Conservation (phyloP, 768 basidiomycete species). For the Neoboletus subvelutipes region DNA sequence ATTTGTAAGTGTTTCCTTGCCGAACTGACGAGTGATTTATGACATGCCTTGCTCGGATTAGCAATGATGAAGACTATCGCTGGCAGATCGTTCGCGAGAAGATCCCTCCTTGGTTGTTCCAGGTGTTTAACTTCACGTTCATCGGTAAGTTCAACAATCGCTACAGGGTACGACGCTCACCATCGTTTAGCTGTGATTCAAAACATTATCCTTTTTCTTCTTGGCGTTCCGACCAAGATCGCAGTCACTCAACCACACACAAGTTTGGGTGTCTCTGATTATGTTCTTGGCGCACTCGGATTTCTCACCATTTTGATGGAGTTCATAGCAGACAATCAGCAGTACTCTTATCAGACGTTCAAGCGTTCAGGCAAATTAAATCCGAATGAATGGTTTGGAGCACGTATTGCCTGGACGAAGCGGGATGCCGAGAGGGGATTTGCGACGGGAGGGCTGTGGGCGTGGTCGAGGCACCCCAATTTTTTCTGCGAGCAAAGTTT, state of each 20-base stretch:
- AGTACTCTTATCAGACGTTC: slow-evolving; percentile 79
- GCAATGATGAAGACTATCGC: slow-evolving; percentile 88
- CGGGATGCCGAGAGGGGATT: slow-evolving; percentile 80
- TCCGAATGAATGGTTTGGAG: slow-evolving; percentile 58
- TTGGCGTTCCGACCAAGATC: slow-evolving; percentile 60
- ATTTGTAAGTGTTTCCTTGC: slow-evolving; percentile 44
- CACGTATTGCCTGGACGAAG: slow-evolving; percentile 64
- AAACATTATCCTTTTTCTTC: slow-evolving; percentile 74
- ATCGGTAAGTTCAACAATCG: slow-evolving; percentile 47
- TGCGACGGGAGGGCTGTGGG: slow-evolving; percentile 81
- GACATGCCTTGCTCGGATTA: slow-evolving; percentile 26
- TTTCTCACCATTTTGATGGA: slow-evolving; percentile 64
- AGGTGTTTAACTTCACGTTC: slow-evolving; percentile 62
- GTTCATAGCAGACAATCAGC: slow-evolving; percentile 89
- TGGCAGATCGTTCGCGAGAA: slow-evolving; percentile 76
- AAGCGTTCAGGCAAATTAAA: slow-evolving; percentile 50
- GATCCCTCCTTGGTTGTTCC: slow-evolving; percentile 54
- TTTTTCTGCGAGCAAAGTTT: slow-evolving; percentile 88
- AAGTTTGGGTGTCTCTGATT: slow-evolving; percentile 57
- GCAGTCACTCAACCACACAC: slow-evolving; percentile 56
- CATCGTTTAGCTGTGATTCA: slow-evolving; percentile 58
- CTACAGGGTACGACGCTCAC: slow-evolving; percentile 2
- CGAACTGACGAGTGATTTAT: neutral
- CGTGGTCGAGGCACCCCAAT: slow-evolving; percentile 89
- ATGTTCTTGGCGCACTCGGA: slow-evolving; percentile 55